Evolutionary conservation across 1,284 basidiomycete species (phyloP), one percentile per base, ranked within the genome.

Genomic region (Ceratobasidium theobromae): DNA sequence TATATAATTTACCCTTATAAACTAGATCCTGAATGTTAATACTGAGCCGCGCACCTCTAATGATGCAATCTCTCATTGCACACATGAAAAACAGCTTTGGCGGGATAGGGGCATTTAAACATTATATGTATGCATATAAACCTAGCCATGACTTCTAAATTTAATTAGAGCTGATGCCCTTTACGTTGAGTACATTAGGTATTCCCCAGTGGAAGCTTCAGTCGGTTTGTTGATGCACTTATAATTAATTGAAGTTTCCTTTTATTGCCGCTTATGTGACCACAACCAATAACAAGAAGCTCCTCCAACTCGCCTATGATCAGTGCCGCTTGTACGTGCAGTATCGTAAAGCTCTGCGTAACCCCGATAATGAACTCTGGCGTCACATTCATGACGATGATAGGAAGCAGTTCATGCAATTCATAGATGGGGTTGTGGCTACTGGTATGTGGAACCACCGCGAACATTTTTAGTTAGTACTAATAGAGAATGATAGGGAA

Each of bases 41-140:
- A 60, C 55, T 33, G 57, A 16, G 14, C 45, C 57, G 3, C 57
- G 57, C 8, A 49, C 57, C 16, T 8, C 28, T 25, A 48, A 28
- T 21, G 57, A 46, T 21, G 57, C 57, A 18, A 49, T 60, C 21
- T 48, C 57, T 18, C 57, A 60, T 38, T 46, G 40, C 46, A n/a
- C n/a, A n/a, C n/a, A n/a, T n/a, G n/a, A n/a, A n/a, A n/a, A n/a
- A n/a, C n/a, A n/a, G n/a, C n/a, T n/a, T n/a, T n/a, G n/a, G n/a
- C n/a, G n/a, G n/a, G n/a, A n/a, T n/a, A n/a, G n/a, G n/a, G n/a
- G n/a, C n/a, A n/a, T n/a, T n/a, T n/a, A n/a, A n/a, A n/a, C n/a
- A n/a, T n/a, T n/a, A n/a, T n/a, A n/a, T n/a, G n/a, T n/a, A n/a
- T n/a, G n/a, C n/a, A n/a, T n/a, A n/a, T n/a, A n/a, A n/a, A n/a